Percentiles rank a stretch among this genome's conserved stretches.
These are phyloP conservation scores for Sherardia arvensis DNA, from an alignment of 257 asterid genomes.

Conservation along the genomic window DNA sequence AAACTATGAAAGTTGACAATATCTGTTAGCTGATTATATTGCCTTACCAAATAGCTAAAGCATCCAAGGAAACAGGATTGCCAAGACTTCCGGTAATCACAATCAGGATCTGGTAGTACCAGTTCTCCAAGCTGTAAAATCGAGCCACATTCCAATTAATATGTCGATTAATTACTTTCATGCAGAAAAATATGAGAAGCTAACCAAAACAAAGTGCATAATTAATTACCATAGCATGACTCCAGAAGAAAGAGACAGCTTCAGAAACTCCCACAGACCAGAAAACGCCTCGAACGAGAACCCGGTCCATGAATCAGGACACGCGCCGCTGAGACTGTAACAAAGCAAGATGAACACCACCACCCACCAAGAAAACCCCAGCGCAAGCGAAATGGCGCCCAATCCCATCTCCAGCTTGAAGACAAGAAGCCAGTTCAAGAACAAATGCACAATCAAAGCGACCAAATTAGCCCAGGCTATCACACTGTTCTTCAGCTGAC, in stretches of 20 bases:
- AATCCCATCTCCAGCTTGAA: slow-evolving; percentile 41
- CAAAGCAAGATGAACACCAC: slow-evolving; percentile 31
- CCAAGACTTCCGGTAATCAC: slow-evolving; percentile 63
- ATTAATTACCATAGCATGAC: slow-evolving; percentile 90
- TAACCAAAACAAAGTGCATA: slow-evolving; percentile 31
- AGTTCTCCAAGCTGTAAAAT: slow-evolving; percentile 49
- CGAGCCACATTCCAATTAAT: too few relatives aligned
- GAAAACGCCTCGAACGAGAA: slow-evolving; percentile 60
- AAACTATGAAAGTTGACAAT: not conserved
- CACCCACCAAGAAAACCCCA: slow-evolving; percentile 61
- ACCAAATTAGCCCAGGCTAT: slow-evolving; percentile 46
- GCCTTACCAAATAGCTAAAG: slow-evolving; percentile 63
- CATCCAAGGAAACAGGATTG: slow-evolving; percentile 68
- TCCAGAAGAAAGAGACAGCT: slow-evolving; percentile 77
- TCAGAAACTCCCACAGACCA: slow-evolving; percentile 72
- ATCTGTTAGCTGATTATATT: too few relatives aligned
- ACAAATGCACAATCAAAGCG: slow-evolving; percentile 36
- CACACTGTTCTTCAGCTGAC: slow-evolving; percentile 65
- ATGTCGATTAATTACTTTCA: not conserved
- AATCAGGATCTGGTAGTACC: slow-evolving; percentile 62
- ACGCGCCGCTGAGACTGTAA: slow-evolving; percentile 54
- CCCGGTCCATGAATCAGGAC: slow-evolving; percentile 71
- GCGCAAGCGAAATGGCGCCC: slow-evolving; percentile 39
- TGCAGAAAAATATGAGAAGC: not conserved
- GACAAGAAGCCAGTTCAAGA: slow-evolving; percentile 49